Base-by-base conservation (phyloP, 805 yeast genomes). In the Pichia manshurica region DNA sequence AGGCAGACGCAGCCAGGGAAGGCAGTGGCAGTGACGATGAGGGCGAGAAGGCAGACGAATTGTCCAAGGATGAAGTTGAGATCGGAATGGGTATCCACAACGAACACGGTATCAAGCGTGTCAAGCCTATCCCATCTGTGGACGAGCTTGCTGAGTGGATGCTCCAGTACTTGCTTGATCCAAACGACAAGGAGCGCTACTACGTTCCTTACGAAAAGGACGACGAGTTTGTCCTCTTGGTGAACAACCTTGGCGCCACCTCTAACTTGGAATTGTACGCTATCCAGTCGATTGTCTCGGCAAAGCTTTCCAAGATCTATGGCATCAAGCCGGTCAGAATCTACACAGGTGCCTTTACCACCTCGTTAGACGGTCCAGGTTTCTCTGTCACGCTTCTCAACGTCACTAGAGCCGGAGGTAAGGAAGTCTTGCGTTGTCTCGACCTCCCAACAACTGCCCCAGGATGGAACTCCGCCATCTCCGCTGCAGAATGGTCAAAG, bases 61-160 rank as follows among this genome's bases (percentile, higher is more conserved):
- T 87, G 52, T 74, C 67, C 23, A 73, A 65, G 4, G 70, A 80
- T 49, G 87, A 86, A 64, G 83, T 85, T 61, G 98, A 90, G 64
- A 74, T 90, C 49, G 98, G 98, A 23, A 83, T 90, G 81, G 98
- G 98, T 39, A 90, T 90, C 51, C 98, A 90, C 66, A 90, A 90
- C 59, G 98, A 90, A 64, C 93, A 96, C 0, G 97, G 97, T 52
- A 81, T 81, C 49, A 72, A 75, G 45, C 76, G 78, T 52, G 60
- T 78, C 33, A 67, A 72, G 25, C 84, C 85, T 16, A 78, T 90
- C 56, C 96, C 97, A 22, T 62, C 78, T 0, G 78, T 87, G 44
- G 82, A 79, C 16, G 76, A 75, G 0, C 67, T 91, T 29, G 70
- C 81, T 40, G 62, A 73, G 25, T 71, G 77, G 28, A 72, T 91